Percentiles rank a stretch among this genome's conserved stretches.
phyloP scores from a whole-genome alignment of 2,329 filamentous ascomycete genomes.

The Monilinia fructigena region DNA sequence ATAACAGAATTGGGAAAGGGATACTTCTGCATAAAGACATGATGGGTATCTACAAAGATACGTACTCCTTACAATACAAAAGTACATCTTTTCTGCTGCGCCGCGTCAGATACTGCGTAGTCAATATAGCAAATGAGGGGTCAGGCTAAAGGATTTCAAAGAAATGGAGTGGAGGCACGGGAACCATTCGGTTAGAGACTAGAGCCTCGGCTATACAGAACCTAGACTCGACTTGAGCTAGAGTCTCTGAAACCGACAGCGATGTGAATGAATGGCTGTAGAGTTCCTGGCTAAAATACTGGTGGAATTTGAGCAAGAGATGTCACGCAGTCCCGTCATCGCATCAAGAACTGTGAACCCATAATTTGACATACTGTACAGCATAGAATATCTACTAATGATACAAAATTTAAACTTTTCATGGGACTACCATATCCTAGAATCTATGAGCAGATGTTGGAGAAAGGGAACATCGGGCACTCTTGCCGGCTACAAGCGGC shows the following conservation, averaged over 20 bases:
- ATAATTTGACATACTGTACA: neutral
- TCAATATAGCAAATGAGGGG: slow-evolving; percentile 14
- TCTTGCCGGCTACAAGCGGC: neutral
- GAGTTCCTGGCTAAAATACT: slow-evolving; percentile 13
- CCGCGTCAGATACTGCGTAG: slow-evolving; percentile 4
- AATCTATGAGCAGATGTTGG: neutral
- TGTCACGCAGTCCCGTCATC: slow-evolving; percentile 8
- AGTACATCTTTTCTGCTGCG: slow-evolving; percentile 2
- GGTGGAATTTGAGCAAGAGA: slow-evolving; percentile 9
- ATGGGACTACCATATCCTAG: neutral
- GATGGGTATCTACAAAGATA: slow-evolving; percentile 6
- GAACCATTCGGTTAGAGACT: slow-evolving; percentile 4
- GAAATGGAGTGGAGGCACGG: slow-evolving; percentile 14
- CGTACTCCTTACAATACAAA: neutral
- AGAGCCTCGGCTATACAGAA: slow-evolving; percentile 3
- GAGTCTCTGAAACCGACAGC: neutral
- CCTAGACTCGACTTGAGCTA: slow-evolving; percentile 12
- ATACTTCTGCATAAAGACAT: slow-evolving; percentile 1
- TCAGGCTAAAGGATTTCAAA: neutral
- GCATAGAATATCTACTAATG: too few relatives aligned
- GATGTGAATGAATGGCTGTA: neutral
- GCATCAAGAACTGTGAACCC: neutral
- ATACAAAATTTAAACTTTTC: neutral
- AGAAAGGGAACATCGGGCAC: neutral
- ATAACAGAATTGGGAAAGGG: slow-evolving; percentile 14